Conservation (phyloP, 2,329 filamentous ascomycete genomes). For the Bipolaris victoriae region DNA sequence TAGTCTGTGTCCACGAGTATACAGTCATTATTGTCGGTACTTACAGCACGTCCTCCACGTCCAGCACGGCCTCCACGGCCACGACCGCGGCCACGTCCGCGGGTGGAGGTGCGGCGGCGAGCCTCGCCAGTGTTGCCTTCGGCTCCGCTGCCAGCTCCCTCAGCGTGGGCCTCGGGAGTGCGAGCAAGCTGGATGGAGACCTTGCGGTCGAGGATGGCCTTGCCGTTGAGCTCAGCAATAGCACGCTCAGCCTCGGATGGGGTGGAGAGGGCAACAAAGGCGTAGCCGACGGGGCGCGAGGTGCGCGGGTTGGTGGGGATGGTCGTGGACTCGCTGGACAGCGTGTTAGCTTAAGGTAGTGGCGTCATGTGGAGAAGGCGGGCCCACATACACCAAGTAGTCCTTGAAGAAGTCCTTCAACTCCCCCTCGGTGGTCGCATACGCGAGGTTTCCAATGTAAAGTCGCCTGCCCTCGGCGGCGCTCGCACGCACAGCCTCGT, state of each 20-base stretch:
- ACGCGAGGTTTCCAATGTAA: slow-evolving; percentile 99
- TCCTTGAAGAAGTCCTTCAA: slow-evolving; percentile 99
- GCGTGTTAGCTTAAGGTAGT: slow-evolving; percentile 29
- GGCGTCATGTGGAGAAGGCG: slow-evolving; percentile 26
- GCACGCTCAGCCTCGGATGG: slow-evolving; percentile 93
- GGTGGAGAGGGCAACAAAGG: slow-evolving; percentile 97
- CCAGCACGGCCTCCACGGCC: slow-evolving; percentile 65
- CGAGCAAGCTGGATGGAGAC: slow-evolving; percentile 98
- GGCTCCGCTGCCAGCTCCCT: slow-evolving; percentile 73
- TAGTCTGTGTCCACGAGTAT: slow-evolving; percentile 6
- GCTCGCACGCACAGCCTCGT: slow-evolving; percentile 93
- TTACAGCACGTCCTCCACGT: slow-evolving; percentile 71
- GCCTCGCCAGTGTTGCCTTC: slow-evolving; percentile 75
- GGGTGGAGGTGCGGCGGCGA: slow-evolving; percentile 61
- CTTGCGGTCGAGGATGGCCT: slow-evolving; percentile 98
- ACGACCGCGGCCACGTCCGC: slow-evolving; percentile 63
- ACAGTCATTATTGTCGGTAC: slow-evolving; percentile 37
- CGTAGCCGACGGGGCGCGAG: slow-evolving; percentile 96
- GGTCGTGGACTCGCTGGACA: slow-evolving; percentile 88
- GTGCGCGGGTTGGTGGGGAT: slow-evolving; percentile 99
- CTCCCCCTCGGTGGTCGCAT: slow-evolving; percentile 99
- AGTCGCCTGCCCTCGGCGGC: slow-evolving; percentile 98
- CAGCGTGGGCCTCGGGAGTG: slow-evolving; percentile 87
- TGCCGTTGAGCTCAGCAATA: slow-evolving; percentile 89
- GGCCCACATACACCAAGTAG: slow-evolving; percentile 89